Evolutionary conservation across 768 basidiomycete species (phyloP), one percentile per base, ranked within the genome.

Genomic region (Mycena rosella): DNA sequence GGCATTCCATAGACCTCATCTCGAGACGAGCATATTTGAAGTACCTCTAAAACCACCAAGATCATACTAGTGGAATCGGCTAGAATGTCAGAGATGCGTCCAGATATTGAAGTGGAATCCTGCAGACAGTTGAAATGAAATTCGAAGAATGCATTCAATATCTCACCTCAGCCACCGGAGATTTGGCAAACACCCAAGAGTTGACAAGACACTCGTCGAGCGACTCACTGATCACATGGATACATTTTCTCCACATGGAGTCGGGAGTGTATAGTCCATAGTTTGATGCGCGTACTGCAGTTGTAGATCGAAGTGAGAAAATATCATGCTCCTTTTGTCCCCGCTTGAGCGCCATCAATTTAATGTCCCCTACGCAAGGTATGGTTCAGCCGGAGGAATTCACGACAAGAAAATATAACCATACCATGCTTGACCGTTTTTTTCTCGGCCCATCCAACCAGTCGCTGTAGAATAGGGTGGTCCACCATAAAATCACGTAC

Each of bases 121-220:
- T 48, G 30, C 5, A 22, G 15, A 22, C 18, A 8, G 17, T 20
- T 26, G 47, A n/a, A 29, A 24, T 15, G 3, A 10, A 6, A 15
- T n/a, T 18, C 4, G 8, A 5, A 14, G 6, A 29, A 32, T 6
- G 29, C 5, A 3, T 10, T 20, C 2, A n/a, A 34, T 34, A n/a
- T 26, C 45, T 5, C 14, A 59, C 57, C n/a, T 26, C 30, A 17
- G n/a, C n/a, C n/a, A n/a, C n/a, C n/a, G n/a, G n/a, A 2, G 57
- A 58, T 26, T 47, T 26, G 5, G 45, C 57, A 26, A 59, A 48
- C 8, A 59, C 22, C 57, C 55, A 56, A 13, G 55, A 56, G 15
- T 20, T 40, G 38, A 44, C 26, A 3, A 56, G 36, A 42, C 55
- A 59, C 32, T 59, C n/a, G 11, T 59, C 57, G 4, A 48, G 18